These are phyloP conservation scores for Trichoderma arundinaceum DNA, from an alignment of 2,329 filamentous ascomycete genomes.

Conservation along the genomic window DNA sequence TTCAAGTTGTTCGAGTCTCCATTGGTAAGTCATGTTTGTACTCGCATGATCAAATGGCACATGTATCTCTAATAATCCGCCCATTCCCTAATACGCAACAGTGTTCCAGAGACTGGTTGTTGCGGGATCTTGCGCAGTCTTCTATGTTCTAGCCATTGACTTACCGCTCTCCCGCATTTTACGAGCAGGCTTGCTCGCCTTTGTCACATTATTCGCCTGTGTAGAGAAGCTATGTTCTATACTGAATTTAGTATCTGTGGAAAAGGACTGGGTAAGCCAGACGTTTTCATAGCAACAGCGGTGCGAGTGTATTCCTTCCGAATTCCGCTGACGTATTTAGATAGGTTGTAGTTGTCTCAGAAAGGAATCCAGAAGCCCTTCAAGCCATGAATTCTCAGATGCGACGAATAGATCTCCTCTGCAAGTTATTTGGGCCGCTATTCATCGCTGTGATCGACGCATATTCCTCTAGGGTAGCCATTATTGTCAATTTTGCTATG, in stretches of 20 bases:
- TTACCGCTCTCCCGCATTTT: not conserved
- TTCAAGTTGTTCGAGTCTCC: conserved; percentile 57
- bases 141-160: conserved; percentile 42
- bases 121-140: conserved; percentile 53
- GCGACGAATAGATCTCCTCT: conserved; percentile 66
- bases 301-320: not conserved
- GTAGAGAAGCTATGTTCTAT: conserved; percentile 70
- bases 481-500: conserved; percentile 56
- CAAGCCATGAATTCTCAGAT: conserved; percentile 61
- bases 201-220: conserved; percentile 58
- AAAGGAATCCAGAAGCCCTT: conserved; percentile 23
- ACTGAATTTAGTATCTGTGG: conserved; percentile 70
- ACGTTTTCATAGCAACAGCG: not conserved
- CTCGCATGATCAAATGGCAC: not conserved
- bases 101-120: conserved; percentile 52
- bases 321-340: not conserved
- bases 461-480: conserved; percentile 54
- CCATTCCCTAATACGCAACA: conserved; percentile 26
- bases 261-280: conserved; percentile 69
- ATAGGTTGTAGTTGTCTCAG: conserved; percentile 42
- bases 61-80: not conserved
- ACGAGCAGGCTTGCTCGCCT: conserved; percentile 3
- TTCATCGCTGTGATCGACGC: conserved; percentile 59
- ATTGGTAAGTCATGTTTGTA: conserved; percentile 44
- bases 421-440: conserved; percentile 63